phyloP scores from a whole-genome alignment of 108 stramenopile species.

The Mediolabrus comicus region DNA sequence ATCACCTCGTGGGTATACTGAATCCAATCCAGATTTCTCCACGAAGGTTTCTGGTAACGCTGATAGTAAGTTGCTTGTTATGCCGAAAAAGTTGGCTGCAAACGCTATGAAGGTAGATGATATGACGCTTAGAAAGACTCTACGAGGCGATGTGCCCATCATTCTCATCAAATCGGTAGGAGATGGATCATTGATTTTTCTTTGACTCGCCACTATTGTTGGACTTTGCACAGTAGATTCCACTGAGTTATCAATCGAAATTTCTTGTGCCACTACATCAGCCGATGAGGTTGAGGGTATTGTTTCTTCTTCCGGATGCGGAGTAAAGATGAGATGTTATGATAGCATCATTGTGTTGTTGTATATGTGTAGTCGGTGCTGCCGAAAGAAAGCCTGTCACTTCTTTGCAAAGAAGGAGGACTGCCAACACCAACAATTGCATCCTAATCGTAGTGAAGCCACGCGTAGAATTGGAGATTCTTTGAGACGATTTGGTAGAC shows the following conservation, averaged over 20 bases:
- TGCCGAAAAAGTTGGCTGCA: conserved; percentile 68
- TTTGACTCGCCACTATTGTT: neutral
- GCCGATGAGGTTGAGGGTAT: too few species aligned
- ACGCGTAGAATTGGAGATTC: too few species aligned
- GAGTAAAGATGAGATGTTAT: too few species aligned
- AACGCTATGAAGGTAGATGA: conserved; percentile 68
- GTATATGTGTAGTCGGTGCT: too few species aligned
- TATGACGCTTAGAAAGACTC: conserved; percentile 44
- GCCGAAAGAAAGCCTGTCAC: too few species aligned
- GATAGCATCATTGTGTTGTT: too few species aligned
- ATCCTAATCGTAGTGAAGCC: too few species aligned
- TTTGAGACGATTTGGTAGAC: too few species aligned
- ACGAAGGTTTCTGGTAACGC: conserved; percentile 55
- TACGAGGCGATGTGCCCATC: conserved; percentile 67
- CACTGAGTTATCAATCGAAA: neutral
- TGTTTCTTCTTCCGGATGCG: neutral
- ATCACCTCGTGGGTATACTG: conserved; percentile 64
- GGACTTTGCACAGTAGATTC: neutral
- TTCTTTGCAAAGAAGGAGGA: too few species aligned
- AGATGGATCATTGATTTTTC: neutral
- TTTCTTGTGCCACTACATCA: too few species aligned
- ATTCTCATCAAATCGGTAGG: conserved; percentile 41
- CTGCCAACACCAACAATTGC: too few species aligned
- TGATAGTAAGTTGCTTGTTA: conserved; percentile 59
- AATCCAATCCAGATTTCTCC: conserved; percentile 63